These are phyloP conservation scores for Pythium biforme DNA, from an alignment of 352 stramenopile genomes.

Conservation along the genomic window DNA sequence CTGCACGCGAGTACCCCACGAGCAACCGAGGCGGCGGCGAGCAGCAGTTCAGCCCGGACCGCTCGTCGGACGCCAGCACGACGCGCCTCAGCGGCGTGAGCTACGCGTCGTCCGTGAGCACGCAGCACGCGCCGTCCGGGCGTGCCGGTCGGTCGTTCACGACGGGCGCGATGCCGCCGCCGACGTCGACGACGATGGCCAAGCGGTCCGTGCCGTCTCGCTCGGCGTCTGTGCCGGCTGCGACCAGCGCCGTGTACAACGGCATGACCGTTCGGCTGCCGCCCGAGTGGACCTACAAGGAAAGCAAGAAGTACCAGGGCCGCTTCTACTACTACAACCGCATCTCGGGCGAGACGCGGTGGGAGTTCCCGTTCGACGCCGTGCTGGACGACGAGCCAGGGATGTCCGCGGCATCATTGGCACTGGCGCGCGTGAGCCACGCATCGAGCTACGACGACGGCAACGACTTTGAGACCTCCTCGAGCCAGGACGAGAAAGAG, in stretches of 20 bases:
- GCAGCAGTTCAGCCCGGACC: slow-evolving; percentile 3
- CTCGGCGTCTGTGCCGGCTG: not conserved
- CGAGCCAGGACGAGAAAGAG: slow-evolving; percentile 8
- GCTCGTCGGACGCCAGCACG: slow-evolving; percentile 13
- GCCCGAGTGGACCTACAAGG: slow-evolving; percentile 56
- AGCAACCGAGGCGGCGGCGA: not conserved
- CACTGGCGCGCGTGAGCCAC: not conserved
- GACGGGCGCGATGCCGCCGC: not conserved
- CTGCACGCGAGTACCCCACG: not conserved
- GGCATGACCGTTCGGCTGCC: slow-evolving; percentile 13
- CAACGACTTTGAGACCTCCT: slow-evolving; percentile 9
- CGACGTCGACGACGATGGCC: no score
- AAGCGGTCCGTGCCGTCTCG: not conserved
- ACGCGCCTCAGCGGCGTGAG: slow-evolving; percentile 12
- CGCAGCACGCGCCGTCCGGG: not conserved
- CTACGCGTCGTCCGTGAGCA: slow-evolving; percentile 12
- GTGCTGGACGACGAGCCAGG: slow-evolving; percentile 20
- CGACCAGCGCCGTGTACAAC: not conserved
- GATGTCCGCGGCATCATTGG: slow-evolving; percentile 3
- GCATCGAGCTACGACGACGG: slow-evolving; percentile 16
- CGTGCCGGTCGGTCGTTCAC: not conserved
- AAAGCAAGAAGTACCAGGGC: slow-evolving; percentile 61
- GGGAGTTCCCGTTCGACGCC: slow-evolving; percentile 48
- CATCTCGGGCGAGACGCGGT: slow-evolving; percentile 57
- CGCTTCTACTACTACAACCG: slow-evolving; percentile 70